phyloP scores from a whole-genome alignment of 2,329 filamentous ascomycete species.

The Periconia sp. region DNA sequence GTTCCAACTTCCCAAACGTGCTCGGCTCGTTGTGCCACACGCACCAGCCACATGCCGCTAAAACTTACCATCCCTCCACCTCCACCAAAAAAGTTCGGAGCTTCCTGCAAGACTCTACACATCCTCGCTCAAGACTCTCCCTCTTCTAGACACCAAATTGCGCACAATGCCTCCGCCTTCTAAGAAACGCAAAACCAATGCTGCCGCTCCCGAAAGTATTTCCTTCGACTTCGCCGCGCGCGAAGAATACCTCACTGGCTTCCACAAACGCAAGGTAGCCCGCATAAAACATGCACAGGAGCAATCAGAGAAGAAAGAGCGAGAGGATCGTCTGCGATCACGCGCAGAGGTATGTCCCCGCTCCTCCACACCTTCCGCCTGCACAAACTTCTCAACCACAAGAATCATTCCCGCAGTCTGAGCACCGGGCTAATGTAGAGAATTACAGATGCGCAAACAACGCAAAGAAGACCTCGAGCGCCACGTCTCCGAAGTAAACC shows the following conservation, averaged over 20 bases:
- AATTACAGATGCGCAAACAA: constrained; percentile 76
- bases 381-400: too few species aligned
- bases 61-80: constrained; percentile 10
- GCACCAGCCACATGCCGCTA: constrained; percentile 10
- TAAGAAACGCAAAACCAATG: constrained; percentile 54
- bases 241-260: constrained; percentile 89
- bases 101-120: not conserved
- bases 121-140: not conserved
- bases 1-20: not conserved
- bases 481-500: constrained; percentile 79
- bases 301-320: constrained; percentile 75
- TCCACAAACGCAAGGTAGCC: constrained; percentile 93
- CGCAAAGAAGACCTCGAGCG: constrained; percentile 80
- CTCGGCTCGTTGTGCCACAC: not conserved
- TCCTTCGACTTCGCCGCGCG: constrained; percentile 81
- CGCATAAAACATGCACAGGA: constrained; percentile 86
- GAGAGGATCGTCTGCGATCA: constrained; percentile 75
- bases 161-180: constrained; percentile 27
- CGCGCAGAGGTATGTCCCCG: constrained; percentile 78
- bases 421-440: too few species aligned
- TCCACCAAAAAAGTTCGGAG: constrained; percentile 10
- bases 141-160: not conserved
- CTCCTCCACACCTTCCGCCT: too few species aligned
- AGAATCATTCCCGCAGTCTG: too few species aligned
- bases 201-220: constrained; percentile 74